phyloP scores from a whole-genome alignment of 345 rosid genomes.

The Eucalyptus paniculata region DNA sequence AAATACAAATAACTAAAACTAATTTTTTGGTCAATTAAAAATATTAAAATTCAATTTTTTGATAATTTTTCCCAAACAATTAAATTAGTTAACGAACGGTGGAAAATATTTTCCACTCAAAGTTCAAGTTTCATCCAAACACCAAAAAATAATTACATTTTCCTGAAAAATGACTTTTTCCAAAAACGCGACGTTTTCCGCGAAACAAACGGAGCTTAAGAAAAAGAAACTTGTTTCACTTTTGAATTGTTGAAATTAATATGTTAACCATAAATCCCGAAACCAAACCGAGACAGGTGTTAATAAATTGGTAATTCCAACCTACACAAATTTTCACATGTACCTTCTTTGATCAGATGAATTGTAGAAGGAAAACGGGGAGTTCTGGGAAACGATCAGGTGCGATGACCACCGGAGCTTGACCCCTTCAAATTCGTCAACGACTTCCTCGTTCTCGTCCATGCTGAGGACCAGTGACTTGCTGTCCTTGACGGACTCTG shows the following conservation, averaged over 20 bases:
- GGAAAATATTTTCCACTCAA: no score
- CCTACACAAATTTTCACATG: background rate
- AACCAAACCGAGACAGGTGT: background rate
- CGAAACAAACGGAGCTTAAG: no score
- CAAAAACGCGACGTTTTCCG: rapidly evolving
- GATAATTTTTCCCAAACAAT: no score
- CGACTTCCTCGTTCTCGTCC: conserved; percentile 49
- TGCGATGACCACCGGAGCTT: conserved; percentile 32
- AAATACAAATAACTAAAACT: no score
- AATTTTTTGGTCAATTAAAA: no score
- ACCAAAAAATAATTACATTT: no score
- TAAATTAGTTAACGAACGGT: no score
- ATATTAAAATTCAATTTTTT: no score
- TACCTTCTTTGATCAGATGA: conserved; percentile 1
- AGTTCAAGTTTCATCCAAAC: rapidly evolving
- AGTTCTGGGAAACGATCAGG: background rate
- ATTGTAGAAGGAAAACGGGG: background rate
- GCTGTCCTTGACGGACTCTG: conserved; percentile 20
- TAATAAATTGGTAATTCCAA: background rate
- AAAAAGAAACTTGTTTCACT: background rate
- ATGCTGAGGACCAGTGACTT: conserved; percentile 34
- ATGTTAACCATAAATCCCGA: background rate
- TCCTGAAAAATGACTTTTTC: no score
- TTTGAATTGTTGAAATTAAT: background rate
- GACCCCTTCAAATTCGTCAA: conserved; percentile 26